Percentiles rank a stretch among this genome's conserved stretches.
Conservation (phyloP, 345 rosid species). For the Salix brachista region DNA sequence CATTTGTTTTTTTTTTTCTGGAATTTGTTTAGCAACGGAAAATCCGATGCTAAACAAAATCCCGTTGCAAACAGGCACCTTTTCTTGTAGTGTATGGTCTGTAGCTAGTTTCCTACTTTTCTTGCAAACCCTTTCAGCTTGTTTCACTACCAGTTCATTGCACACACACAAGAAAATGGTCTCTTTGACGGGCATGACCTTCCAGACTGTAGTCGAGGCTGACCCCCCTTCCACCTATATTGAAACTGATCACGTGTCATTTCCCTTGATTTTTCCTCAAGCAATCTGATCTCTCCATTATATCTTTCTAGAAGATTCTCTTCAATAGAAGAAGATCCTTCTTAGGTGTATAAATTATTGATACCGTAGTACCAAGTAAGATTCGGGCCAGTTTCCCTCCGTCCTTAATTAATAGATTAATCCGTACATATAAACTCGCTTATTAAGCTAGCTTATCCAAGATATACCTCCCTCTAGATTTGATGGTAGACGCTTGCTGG, state of each 20-base stretch:
- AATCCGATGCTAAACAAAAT: no score
- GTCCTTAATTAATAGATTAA: slow-evolving; percentile 9
- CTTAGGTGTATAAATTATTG: slow-evolving; percentile 2
- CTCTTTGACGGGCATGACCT: slow-evolving; percentile 28
- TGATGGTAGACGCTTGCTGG: background rate
- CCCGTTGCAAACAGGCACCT: no score
- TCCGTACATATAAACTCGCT: background rate
- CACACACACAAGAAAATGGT: slow-evolving; percentile 2
- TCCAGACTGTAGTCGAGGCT: slow-evolving; percentile 29
- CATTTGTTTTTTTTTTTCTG: no score
- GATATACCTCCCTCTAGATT: background rate
- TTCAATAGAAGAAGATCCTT: slow-evolving; percentile 19
- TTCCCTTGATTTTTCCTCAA: background rate
- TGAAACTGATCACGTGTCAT: slow-evolving; percentile 34
- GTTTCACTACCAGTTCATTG: slow-evolving; percentile 7
- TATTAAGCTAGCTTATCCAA: background rate
- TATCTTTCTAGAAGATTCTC: slow-evolving; percentile 20
- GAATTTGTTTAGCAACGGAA: no score
- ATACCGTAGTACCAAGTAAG: slow-evolving; percentile 13
- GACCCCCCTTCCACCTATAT: slow-evolving; percentile 45
- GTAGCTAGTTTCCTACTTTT: background rate
- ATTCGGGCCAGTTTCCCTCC: slow-evolving; percentile 19
- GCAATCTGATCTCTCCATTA: slow-evolving; percentile 3
- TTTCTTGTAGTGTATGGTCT: no score
- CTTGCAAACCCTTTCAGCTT: background rate